phyloP scores from a whole-genome alignment of 2,329 filamentous ascomycete species.

The Penicillium sp. region DNA sequence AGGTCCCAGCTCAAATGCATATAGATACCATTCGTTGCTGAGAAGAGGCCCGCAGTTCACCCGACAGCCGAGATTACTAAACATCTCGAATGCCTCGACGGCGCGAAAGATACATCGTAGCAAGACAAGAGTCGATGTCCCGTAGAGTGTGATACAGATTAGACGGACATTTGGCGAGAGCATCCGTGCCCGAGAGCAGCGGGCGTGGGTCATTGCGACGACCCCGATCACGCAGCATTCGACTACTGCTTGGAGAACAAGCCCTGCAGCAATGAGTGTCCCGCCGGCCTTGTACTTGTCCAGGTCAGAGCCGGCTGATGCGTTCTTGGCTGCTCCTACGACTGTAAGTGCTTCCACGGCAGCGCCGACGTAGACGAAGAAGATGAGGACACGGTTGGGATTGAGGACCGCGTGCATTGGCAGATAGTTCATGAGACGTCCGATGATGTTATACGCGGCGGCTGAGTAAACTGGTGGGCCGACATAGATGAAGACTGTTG shows the following conservation, averaged over 20 bases:
- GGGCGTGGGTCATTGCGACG: slow-evolving; percentile 28
- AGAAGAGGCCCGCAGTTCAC: slow-evolving; percentile 27
- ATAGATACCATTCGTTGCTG: slow-evolving; percentile 39
- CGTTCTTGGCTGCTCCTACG: slow-evolving; percentile 28
- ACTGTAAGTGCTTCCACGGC: slow-evolving; percentile 35
- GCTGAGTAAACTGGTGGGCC: slow-evolving; percentile 41
- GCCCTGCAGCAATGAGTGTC: slow-evolving; percentile 26
- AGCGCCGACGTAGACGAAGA: slow-evolving; percentile 39
- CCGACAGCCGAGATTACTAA: slow-evolving; percentile 19
- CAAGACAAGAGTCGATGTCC: slow-evolving; percentile 34
- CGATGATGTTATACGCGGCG: slow-evolving; percentile 39
- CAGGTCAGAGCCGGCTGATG: slow-evolving; percentile 20
- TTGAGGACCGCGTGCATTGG: slow-evolving; percentile 40
- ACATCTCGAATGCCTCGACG: slow-evolving; percentile 32
- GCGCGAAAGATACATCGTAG: slow-evolving; percentile 39
- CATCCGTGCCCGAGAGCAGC: slow-evolving; percentile 24
- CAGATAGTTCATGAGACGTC: slow-evolving; percentile 39
- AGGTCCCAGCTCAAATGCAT: slow-evolving; percentile 36
- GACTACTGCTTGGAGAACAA: slow-evolving; percentile 34
- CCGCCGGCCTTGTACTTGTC: slow-evolving; percentile 23
- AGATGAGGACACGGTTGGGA: slow-evolving; percentile 34
- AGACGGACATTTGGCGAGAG: slow-evolving; percentile 30
- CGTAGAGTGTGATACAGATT: slow-evolving; percentile 37
- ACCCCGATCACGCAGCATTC: slow-evolving; percentile 30
- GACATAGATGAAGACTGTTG: slow-evolving; percentile 33